Evolutionary conservation across 352 stramenopile genomes (phyloP).

Genomic region (Blastocystis sp.): DNA sequence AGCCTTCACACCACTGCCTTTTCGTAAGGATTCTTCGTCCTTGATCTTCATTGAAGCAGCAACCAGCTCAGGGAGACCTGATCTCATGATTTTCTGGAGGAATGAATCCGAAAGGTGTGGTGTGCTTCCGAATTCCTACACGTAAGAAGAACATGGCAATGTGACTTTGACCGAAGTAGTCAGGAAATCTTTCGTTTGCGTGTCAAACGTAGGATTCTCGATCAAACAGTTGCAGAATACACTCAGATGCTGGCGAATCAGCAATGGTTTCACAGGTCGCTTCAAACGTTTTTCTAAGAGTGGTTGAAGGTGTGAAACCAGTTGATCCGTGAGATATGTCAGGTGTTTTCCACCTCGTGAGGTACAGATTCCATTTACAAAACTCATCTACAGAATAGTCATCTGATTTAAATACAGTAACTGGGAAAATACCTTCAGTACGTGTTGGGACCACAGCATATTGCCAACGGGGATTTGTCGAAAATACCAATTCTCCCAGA

Average conservation of each 20-base stretch:
- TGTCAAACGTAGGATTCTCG: conserved; percentile 97
- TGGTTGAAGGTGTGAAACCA: conserved; percentile 71
- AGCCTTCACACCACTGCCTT: conserved; percentile 81
- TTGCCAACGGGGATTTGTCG: conserved; percentile 86
- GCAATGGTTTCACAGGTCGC: conserved; percentile 80
- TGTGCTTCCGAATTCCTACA: conserved; percentile 75
- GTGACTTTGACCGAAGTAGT: conserved; percentile 78
- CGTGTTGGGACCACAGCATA: conserved; percentile 82
- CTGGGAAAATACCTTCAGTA: conserved; percentile 69
- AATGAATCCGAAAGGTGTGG: conserved; percentile 70
- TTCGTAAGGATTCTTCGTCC: conserved; percentile 78
- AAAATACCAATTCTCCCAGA: conserved; percentile 79
- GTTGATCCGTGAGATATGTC: conserved; percentile 61
- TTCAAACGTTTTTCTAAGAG: conserved; percentile 84
- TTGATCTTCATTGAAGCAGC: conserved; percentile 81
- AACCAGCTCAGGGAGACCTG: conserved; percentile 79
- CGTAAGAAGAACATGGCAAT: neutral
- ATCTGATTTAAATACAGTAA: neutral
- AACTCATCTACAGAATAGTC: conserved; percentile 82
- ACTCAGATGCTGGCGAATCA: conserved; percentile 93
- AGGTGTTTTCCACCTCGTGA: conserved; percentile 91
- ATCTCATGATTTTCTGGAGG: conserved; percentile 66
- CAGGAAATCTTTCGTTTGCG: conserved; percentile 97
- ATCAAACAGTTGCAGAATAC: conserved; percentile 97
- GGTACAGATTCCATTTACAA: conserved; percentile 96